Evolutionary conservation across 306 rosid genomes (phyloP), one percentile per base, ranked within the genome.

Genomic region (Phaseolus lunatus): DNA sequence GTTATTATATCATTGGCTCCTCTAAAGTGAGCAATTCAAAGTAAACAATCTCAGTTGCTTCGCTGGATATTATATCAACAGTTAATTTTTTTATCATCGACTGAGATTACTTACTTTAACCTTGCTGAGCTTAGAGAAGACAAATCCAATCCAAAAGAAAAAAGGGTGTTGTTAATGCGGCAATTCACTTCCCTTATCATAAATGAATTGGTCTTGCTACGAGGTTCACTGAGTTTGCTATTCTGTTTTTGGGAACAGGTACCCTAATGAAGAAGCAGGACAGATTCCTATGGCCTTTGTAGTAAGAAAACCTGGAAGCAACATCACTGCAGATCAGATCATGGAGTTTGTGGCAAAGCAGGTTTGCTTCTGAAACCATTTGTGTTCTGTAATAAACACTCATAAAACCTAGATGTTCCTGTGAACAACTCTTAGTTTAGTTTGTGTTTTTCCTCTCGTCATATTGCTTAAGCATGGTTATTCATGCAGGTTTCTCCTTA

Each of bases 281-380:
- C 83, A 95, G 72, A 88, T 95, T 84, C 99, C 97, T 19, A 82
- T 92, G 97, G 97, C 99, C 23, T 95, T 84, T 80, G 87, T 92
- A 50, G 99, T 95, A 19, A 89, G 97, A 87, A 89, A 85, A 67
- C 91, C 91, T 0, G 91, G 89, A 81, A 90, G 90, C 83, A 86
- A 82, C 56, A 77, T 95, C 73, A 82, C 70, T 8, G 97, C 86
- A 26, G 83, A 85, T 80, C 80, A 81, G 81, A 77, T 92, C 50
- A 89, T 81, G 43, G 91, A 89, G 70, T 87, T 86, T 76, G 87
- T 95, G 41, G 92, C 97, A 39, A 86, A 89, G 86, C 92, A 87
- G 92, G 97, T 85, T 16, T 33, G 82, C 63, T 79, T 67, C 73
- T 61, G 64, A 79, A 50, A 45, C 23, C 18, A 24, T n/a, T n/a